These are phyloP conservation scores for Pyricularia sp. DNA, from an alignment of 2,329 filamentous ascomycete genomes.

Conservation along the genomic window DNA sequence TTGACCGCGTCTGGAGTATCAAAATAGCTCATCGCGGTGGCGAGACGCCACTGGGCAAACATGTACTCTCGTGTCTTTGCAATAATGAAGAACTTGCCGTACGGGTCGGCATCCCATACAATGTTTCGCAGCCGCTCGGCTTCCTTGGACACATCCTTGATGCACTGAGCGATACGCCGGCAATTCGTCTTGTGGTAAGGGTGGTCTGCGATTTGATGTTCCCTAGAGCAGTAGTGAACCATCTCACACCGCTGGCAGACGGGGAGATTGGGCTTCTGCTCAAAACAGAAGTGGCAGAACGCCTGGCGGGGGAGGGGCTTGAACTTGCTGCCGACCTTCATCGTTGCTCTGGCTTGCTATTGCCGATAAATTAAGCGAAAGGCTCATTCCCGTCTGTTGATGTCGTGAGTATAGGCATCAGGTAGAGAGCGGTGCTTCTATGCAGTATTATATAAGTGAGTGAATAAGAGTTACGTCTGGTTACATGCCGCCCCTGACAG, in stretches of 20 bases:
- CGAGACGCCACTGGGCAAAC: constrained; percentile 15
- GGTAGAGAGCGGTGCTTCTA: not conserved
- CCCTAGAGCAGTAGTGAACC: constrained; percentile 15
- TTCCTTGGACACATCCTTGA: constrained; percentile 10
- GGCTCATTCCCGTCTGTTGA: not conserved
- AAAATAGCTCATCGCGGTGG: constrained; percentile 16
- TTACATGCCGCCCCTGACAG: not conserved
- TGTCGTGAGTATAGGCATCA: not conserved
- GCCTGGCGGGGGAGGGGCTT: not conserved
- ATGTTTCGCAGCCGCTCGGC: constrained; percentile 11
- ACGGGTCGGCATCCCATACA: constrained; percentile 3
- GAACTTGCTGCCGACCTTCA: not conserved
- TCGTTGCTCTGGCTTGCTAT: not conserved
- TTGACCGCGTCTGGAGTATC: constrained; percentile 10
- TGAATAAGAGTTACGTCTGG: not conserved
- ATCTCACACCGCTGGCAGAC: constrained; percentile 14
- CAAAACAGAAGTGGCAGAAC: not conserved
- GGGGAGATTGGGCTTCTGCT: constrained; percentile 8
- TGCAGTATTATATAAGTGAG: too few species aligned
- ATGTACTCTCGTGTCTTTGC: constrained; percentile 22
- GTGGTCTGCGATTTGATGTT: constrained; percentile 13
- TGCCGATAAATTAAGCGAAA: too few species aligned
- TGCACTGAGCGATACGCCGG: constrained; percentile 9
- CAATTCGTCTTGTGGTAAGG: constrained; percentile 14
- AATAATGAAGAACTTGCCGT: constrained; percentile 21